Base-by-base conservation (phyloP, 106 monocot species). In the Cymbidium sinense region DNA sequence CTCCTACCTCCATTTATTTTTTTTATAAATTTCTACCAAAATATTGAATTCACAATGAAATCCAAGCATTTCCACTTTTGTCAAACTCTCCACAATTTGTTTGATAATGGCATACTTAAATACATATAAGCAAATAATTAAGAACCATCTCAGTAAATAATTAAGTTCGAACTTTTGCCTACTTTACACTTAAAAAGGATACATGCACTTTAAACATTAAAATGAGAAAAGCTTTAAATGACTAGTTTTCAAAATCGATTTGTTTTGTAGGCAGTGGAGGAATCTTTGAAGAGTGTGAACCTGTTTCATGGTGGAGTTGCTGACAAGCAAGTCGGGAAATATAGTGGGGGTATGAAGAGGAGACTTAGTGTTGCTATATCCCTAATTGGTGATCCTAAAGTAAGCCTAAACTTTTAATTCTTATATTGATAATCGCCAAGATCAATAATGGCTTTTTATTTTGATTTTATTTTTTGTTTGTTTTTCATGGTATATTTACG, bases 331-430 rank as follows among this genome's bases (percentile, higher is more conserved):
- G 80, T 76, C 54, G 77, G 90, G 15, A 83, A 87, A 79, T 90
- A 87, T 50, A 87, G 90, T 81, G 90, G 90, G 61, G 90, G 90
- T 28, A 90, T 90, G 90, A 90, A 90, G 73, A 87, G 90, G 58
- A 87, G 90, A 33, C 85, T 91, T 77, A n/a, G n/a, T n/a, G n/a
- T n/a, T n/a, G n/a, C n/a, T n/a, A n/a, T n/a, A n/a, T n/a, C n/a
- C n/a, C n/a, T 87, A 23, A 91, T 91, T 13, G 87, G 90, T 78
- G 83, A 91, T 79, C 64, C 64, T 13, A 64, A 64, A 64, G 64
- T 64, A 64, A 64, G 64, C 23, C 11, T 54, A 54, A 54, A 54
- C 54, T 19, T 54, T 19, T 54, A 15, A 54, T 54, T 20, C 4
- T 4, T 54, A 2, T 54, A 18, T 2, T 20, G 18, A 54, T 41